Conservation (phyloP, 2,329 filamentous ascomycete species). For the Aspergillus thermomutatus region DNA sequence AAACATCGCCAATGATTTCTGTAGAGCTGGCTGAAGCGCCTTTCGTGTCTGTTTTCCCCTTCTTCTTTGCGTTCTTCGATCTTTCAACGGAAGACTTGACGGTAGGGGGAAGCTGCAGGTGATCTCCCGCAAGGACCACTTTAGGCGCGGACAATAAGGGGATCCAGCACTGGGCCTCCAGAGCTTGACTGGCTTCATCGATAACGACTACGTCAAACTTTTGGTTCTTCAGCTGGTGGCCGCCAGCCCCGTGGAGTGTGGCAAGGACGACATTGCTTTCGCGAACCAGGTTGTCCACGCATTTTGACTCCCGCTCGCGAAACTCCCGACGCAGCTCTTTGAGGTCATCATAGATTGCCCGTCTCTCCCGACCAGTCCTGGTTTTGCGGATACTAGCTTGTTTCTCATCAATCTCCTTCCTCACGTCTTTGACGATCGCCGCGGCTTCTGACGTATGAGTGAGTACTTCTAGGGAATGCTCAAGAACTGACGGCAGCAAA, state of each 20-base stretch:
- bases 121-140: conserved; percentile 87
- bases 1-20: conserved; percentile 49
- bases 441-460: conserved; percentile 89
- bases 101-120: conserved; percentile 89
- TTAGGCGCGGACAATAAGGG: conserved; percentile 76
- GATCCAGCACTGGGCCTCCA: conserved; percentile 98
- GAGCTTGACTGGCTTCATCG: conserved; percentile 91
- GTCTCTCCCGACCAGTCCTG: conserved; percentile 72
- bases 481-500: conserved; percentile 79
- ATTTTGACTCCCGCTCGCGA: conserved; percentile 76
- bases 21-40: conserved; percentile 37
- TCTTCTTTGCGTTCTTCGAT: conserved; percentile 48
- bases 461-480: conserved; percentile 85
- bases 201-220: conserved; percentile 92
- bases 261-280: conserved; percentile 85
- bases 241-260: conserved; percentile 88
- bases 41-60: conserved; percentile 27
- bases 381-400: conserved; percentile 87
- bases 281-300: conserved; percentile 70
- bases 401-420: conserved; percentile 88
- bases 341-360: conserved; percentile 78
- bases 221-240: conserved; percentile 74
- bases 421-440: conserved; percentile 82
- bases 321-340: conserved; percentile 85
- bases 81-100: conserved; percentile 69